Percentiles rank a stretch among this genome's conserved stretches.
Conservation (phyloP, 495 filamentous ascomycete genomes). For the Neurospora sp. region DNA sequence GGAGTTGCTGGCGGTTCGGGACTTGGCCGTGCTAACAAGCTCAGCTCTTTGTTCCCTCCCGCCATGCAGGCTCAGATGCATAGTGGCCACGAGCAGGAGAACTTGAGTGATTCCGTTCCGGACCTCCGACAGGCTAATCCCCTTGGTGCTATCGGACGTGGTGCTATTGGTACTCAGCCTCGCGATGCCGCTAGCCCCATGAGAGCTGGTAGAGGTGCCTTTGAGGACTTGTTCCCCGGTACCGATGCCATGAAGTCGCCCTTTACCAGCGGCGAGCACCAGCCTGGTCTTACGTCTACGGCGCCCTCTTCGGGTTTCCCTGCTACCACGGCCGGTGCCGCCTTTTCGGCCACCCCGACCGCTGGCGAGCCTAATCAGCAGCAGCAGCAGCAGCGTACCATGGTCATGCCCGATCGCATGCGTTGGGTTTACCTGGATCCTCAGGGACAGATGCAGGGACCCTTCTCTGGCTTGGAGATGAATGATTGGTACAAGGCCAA, state of each 20-base stretch:
- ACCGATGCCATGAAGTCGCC: slow-evolving; percentile 25
- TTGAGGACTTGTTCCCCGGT: slow-evolving; percentile 43
- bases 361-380: slow-evolving; percentile 49
- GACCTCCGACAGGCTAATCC: slow-evolving; percentile 40
- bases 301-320: slow-evolving; percentile 23
- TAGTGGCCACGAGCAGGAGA: slow-evolving; percentile 45
- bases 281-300: slow-evolving; percentile 21
- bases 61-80: slow-evolving; percentile 87
- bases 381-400: slow-evolving; percentile 65
- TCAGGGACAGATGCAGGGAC: slow-evolving; percentile 81
- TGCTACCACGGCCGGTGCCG: slow-evolving; percentile 22
- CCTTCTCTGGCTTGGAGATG: slow-evolving; percentile 95
- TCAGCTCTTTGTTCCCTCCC: slow-evolving; percentile 76
- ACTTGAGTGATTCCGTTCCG: slow-evolving; percentile 37
- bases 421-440: slow-evolving; percentile 97
- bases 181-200: slow-evolving; percentile 56
- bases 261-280: slow-evolving; percentile 24
- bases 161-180: slow-evolving; percentile 34
- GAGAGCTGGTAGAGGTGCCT: slow-evolving; percentile 43
- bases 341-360: slow-evolving; percentile 25
- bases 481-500: slow-evolving; percentile 99
- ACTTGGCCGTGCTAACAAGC: slow-evolving; percentile 65
- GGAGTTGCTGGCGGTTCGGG: slow-evolving; percentile 30
- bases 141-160: slow-evolving; percentile 45
- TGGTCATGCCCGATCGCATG: slow-evolving; percentile 99